These are phyloP conservation scores for Volvox africanus DNA, from an alignment of 139 green algal genomes.

Conservation along the genomic window DNA sequence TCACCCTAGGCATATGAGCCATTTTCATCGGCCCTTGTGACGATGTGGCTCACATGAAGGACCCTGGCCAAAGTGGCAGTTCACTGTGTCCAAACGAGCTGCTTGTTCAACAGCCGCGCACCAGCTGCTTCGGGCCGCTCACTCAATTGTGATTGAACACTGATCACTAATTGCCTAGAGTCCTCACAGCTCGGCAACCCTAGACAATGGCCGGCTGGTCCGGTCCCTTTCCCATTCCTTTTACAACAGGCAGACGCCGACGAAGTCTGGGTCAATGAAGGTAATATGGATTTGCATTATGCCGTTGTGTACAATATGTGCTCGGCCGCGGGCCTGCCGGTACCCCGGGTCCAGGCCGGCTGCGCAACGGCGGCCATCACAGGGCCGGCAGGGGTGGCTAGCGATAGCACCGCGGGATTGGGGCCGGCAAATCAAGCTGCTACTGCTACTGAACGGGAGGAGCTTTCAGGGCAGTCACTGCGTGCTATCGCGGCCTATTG, in stretches of 20 bases:
- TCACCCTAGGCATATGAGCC: no score
- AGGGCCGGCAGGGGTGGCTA: background rate
- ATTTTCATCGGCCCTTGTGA: no score
- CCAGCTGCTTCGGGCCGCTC: no score
- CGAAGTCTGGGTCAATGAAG: conserved; percentile 81
- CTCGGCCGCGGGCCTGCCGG: conserved; percentile 14
- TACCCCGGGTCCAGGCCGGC: background rate
- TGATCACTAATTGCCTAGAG: no score
- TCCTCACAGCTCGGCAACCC: no score
- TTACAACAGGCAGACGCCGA: conserved; percentile 66
- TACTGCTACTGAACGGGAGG: background rate
- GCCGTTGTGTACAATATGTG: conserved; percentile 67
- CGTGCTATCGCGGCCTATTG: background rate
- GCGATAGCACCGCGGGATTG: background rate
- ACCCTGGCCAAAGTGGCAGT: no score
- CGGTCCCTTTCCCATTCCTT: background rate
- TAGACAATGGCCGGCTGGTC: no score
- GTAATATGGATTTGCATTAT: conserved; percentile 52
- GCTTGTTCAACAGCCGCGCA: no score
- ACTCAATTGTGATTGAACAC: no score
- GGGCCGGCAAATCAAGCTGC: background rate
- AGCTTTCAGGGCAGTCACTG: background rate
- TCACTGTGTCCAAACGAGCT: no score
- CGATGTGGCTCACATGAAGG: no score
- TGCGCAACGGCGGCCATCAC: background rate